Evolutionary conservation across 345 rosid species (phyloP), one percentile per base, ranked within the genome.

Genomic region (Sonneratia alba): DNA sequence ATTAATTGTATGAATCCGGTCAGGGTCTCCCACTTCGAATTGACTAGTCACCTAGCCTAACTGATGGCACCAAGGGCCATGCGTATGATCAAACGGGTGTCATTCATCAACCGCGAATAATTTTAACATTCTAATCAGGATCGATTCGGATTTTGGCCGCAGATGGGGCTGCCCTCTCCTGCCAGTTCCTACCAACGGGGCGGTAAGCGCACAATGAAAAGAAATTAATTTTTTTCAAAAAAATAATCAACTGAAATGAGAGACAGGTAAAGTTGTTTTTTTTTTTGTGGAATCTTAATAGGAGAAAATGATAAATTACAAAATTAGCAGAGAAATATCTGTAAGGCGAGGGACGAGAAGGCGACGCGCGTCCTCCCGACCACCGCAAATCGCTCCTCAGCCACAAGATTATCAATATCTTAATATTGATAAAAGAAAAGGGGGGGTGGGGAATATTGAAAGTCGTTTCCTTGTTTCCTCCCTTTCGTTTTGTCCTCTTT

Each of bases 351-450:
- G 8, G n/a, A 42, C 10, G 45, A 1, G 32, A 12, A 66, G 56
- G 63, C 36, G 80, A 71, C 80, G 59, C 57, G 68, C 67, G 82
- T 55, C 73, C 68, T 9, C 69, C 56, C 73, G 6, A 15, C 67
- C 83, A 76, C 88, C 88, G 81, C 85, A 1, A 61, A 79, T 77
- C 34, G 38, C 53, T 66, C 75, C 82, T 70, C 79, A 71, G 71
- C 88, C 88, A 77, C 85, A 73, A 62, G 22, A 53, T 77, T 49
- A 27, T 1, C 10, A 11, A 62, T 62, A 62, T 62, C 27, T 8
- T 47, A 47, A 27, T 62, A 24, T 8, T 67, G 51, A 10, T 47
- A 40, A 27, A 27, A 27, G 32, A 27, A 27, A 27, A 27, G 32
- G 32, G 32, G 32, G 32, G 32, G 32, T 1, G 32, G 32, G 32